Evolutionary conservation across 116 monocot species (phyloP).

Genomic region (Phalaenopsis hybrid): DNA sequence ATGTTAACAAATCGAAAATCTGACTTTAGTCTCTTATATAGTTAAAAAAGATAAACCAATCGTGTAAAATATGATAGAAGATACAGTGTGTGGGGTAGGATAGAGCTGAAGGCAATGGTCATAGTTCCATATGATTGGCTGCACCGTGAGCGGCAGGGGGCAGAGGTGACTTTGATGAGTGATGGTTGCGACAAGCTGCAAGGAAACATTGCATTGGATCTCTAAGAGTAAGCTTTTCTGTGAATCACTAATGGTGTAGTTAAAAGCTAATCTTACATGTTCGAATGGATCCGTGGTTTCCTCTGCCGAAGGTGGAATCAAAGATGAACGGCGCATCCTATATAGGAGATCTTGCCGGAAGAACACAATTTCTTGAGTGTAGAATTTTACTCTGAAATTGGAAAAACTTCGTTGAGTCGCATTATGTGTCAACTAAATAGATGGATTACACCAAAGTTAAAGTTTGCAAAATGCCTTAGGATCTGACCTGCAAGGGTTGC

Average conservation of each 20-base stretch:
- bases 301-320: conserved; percentile 81
- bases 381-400: conserved; percentile 71
- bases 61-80: not conserved
- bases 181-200: conserved; percentile 96
- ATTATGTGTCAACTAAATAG: no score
- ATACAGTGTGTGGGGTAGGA: conserved; percentile 89
- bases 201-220: not conserved
- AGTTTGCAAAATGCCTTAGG: not conserved
- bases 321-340: conserved; percentile 71
- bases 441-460: not conserved
- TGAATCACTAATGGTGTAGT: not conserved
- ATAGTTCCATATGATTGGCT: conserved; percentile 99
- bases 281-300: conserved; percentile 91
- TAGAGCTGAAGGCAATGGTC: conserved; percentile 89
- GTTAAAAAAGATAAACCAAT: not conserved
- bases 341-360: conserved; percentile 90
- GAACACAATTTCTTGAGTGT: conserved; percentile 92
- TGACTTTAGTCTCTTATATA: not conserved
- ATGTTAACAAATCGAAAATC: not conserved
- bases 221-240: not conserved
- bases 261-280: conserved; percentile 38
- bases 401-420: not conserved
- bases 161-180: conserved; percentile 99
- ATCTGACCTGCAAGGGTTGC: conserved; percentile 95
- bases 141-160: conserved; percentile 82